A percentile compares a stretch with the other conserved stretches of the same genome.
phyloP scores from a whole-genome alignment of 208 protist species.

The Acanthamoeba comandoni region DNA sequence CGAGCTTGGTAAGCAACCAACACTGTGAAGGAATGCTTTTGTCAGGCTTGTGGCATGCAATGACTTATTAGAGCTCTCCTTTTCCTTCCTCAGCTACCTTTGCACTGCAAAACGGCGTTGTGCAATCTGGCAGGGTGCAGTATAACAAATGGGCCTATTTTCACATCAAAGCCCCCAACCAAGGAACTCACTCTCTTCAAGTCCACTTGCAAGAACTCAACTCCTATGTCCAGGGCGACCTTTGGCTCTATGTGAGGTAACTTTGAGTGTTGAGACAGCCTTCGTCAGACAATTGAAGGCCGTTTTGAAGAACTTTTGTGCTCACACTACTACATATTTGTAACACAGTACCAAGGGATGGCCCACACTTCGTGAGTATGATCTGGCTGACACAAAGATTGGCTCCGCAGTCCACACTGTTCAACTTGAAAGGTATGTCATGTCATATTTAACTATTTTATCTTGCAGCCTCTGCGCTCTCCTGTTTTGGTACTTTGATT shows the following conservation, averaged over 20 bases:
- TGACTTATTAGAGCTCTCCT: background rate
- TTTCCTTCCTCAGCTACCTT: background rate
- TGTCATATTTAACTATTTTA: slow-evolving; percentile 1
- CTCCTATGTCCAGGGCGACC: slow-evolving; percentile 20
- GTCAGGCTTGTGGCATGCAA: background rate
- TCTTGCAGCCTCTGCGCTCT: background rate
- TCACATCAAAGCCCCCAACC: background rate
- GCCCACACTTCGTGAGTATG: slow-evolving; percentile 11
- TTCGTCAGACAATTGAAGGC: too few species aligned
- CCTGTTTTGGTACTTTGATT: background rate
- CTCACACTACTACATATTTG: background rate
- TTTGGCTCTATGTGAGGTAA: slow-evolving; percentile 58
- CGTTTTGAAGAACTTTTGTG: background rate
- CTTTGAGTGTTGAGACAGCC: too few species aligned
- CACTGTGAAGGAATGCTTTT: background rate
- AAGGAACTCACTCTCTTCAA: slow-evolving; percentile 19
- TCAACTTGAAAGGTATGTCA: too few species aligned
- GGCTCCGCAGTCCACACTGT: background rate
- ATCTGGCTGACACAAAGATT: slow-evolving; percentile 7
- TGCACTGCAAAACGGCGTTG: background rate
- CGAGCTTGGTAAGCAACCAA: background rate
- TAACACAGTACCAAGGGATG: slow-evolving; percentile 11
- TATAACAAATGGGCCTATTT: slow-evolving; percentile 11
- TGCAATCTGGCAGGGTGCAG: background rate
- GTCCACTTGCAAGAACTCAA: background rate